phyloP scores from a whole-genome alignment of 768 basidiomycete species.

The Xerocomellus chrysenteron region DNA sequence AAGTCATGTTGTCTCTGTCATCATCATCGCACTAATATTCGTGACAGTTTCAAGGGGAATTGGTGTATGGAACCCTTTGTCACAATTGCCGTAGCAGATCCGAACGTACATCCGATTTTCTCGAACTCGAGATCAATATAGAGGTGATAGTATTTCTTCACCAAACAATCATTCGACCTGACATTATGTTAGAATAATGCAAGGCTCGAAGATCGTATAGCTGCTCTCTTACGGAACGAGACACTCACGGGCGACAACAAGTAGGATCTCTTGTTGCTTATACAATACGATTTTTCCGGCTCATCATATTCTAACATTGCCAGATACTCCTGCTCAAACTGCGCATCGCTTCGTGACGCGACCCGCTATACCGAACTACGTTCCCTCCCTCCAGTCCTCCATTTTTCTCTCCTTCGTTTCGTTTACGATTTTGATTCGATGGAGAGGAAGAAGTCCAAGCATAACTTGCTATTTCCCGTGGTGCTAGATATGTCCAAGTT shows the following conservation, averaged over 20 bases:
- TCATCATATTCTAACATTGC: background rate
- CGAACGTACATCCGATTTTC: constrained; percentile 68
- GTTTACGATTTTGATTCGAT: constrained; percentile 76
- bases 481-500: constrained; percentile 72
- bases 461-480: constrained; percentile 74
- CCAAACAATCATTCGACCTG: background rate
- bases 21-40: constrained; percentile 1
- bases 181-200: constrained; percentile 54
- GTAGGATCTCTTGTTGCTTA: constrained; percentile 39
- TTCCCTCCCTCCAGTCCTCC: constrained; percentile 80
- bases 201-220: constrained; percentile 71
- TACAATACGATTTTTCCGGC: background rate
- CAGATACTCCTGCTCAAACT: constrained; percentile 81
- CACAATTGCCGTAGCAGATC: constrained; percentile 65
- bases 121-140: constrained; percentile 87
- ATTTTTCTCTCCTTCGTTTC: constrained; percentile 93
- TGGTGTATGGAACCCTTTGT: constrained; percentile 81
- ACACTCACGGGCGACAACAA: constrained; percentile 78
- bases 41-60: constrained; percentile 80
- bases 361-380: constrained; percentile 71
- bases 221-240: constrained; percentile 66
- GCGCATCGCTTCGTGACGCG: constrained; percentile 73
- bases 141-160: constrained; percentile 43
- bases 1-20: constrained; percentile 8
- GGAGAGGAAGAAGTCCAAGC: constrained; percentile 86